These are phyloP conservation scores for Candida dendrica DNA, from an alignment of 805 yeast genomes.

Conservation along the genomic window DNA sequence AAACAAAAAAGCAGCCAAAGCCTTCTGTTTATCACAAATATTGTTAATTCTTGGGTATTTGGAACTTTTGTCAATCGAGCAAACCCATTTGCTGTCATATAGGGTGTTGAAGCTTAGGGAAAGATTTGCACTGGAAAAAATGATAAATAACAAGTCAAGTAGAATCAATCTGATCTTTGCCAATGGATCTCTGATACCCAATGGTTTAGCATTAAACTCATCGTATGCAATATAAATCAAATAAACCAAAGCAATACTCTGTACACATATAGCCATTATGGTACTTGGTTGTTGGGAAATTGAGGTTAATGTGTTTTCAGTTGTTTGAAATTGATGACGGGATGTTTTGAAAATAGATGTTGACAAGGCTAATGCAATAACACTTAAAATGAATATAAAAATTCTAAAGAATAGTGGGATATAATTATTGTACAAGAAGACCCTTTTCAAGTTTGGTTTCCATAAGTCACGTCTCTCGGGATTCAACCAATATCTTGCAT, in stretches of 20 bases:
- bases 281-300: conserved; percentile 81
- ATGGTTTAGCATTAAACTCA: conserved; percentile 86
- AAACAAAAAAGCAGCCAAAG: conserved; percentile 73
- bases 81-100: conserved; percentile 79
- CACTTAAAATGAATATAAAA: conserved; percentile 48
- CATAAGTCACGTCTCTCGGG: conserved; percentile 54
- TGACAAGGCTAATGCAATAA: conserved; percentile 69
- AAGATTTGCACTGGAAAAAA: conserved; percentile 81
- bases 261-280: conserved; percentile 85
- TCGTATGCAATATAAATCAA: conserved; percentile 79
- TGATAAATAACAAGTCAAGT: conserved; percentile 80
- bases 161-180: conserved; percentile 77
- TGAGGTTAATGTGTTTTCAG: conserved; percentile 11
- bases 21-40: conserved; percentile 73
- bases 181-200: conserved; percentile 81
- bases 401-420: conserved; percentile 72
- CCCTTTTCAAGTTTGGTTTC: conserved; percentile 51
- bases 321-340: conserved; percentile 13
- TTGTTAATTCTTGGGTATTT: conserved; percentile 31
- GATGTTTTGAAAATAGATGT: conserved; percentile 43
- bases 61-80: conserved; percentile 24
- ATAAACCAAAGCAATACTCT: conserved; percentile 70
- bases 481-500: conserved; percentile 66
- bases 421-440: conserved; percentile 69
- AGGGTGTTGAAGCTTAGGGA: conserved; percentile 81